Evolutionary conservation across 2,329 filamentous ascomycete genomes (phyloP), one percentile per base, ranked within the genome.

Genomic region (Penicillium sp.): DNA sequence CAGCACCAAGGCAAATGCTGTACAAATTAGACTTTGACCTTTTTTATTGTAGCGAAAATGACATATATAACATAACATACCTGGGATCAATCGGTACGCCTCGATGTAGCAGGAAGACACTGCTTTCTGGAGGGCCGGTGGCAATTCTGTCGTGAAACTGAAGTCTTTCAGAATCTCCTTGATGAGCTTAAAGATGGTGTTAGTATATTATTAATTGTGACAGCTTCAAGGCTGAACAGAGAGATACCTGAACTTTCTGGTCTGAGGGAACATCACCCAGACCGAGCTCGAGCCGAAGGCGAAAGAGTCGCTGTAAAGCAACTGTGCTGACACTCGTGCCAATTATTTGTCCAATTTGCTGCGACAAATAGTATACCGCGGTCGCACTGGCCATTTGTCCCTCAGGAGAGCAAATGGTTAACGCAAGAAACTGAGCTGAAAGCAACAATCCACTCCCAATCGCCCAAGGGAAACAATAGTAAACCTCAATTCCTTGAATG

Each of bases 351-450:
- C 47, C 39, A 16, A 50, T 9, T 7, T 50, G 47, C 19, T 50
- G 47, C 5, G 36, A 30, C 30, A 50, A 29, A 29, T 30, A 50
- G n/a, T 50, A 50, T 2, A 50, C 26, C 16, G 47, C 47, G 3
- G 47, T 50, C 14, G 47, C 39, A 36, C n/a, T 50, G 9, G 47
- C 47, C 29, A 50, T 36, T 14, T 50, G 39, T 2, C 43, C 47
- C n/a, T 32, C 10, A 16, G 47, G 47, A 5, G 47, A 43, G 13
- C 40, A 32, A 4, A 43, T 40, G 2, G 47, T 50, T 13, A 50
- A 50, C 2, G 47, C 39, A 29, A 50, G 19, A 11, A 50, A 50
- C 18, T 50, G 47, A 10, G 47, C 39, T 3, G 47, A 50, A 16
- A 50, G 30, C 7, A 44, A 14, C 1, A 50, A 14, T 38, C 47